Percentiles rank a stretch among this genome's conserved stretches.
Evolutionary conservation across 1,284 basidiomycete species (phyloP).

Genomic region (Golubevia pallescens): DNA sequence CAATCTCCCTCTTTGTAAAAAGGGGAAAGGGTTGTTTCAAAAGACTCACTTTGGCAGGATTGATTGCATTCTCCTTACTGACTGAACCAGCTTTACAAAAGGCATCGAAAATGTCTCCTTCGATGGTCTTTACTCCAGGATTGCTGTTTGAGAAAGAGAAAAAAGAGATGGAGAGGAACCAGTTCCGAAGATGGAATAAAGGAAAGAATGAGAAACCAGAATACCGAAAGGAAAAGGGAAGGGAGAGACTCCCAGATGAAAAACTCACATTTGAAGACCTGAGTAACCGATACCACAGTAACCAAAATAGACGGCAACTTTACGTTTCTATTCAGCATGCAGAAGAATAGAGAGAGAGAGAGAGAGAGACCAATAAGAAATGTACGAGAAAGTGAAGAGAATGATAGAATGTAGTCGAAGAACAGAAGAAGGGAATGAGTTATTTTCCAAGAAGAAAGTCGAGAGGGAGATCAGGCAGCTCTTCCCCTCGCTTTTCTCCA

Average conservation of each 20-base stretch:
- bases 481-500: too few relatives aligned
- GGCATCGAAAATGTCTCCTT: conserved; percentile 86
- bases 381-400: too few relatives aligned
- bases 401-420: too few relatives aligned
- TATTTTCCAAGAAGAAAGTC: too few relatives aligned
- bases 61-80: conserved; percentile 87
- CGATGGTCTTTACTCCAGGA: conserved; percentile 78
- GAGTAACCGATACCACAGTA: conserved; percentile 64
- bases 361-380: too few relatives aligned
- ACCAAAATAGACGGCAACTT: conserved; percentile 59
- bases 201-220: conserved; percentile 3
- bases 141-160: too few relatives aligned
- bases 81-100: conserved; percentile 88
- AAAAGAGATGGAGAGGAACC: too few relatives aligned
- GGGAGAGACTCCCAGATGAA: background rate
- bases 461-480: too few relatives aligned
- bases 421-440: too few relatives aligned
- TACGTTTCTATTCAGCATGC: conserved; percentile 57
- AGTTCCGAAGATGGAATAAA: too few relatives aligned
- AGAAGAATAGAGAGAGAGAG: conserved; percentile 17
- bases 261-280: conserved; percentile 51
- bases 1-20: too few relatives aligned
- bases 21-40: too few relatives aligned
- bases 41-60: conserved; percentile 79
- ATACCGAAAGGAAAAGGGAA: background rate